Base-by-base conservation (phyloP, 192 early-diverging fungal species). In the Entophlyctis helioformis region DNA sequence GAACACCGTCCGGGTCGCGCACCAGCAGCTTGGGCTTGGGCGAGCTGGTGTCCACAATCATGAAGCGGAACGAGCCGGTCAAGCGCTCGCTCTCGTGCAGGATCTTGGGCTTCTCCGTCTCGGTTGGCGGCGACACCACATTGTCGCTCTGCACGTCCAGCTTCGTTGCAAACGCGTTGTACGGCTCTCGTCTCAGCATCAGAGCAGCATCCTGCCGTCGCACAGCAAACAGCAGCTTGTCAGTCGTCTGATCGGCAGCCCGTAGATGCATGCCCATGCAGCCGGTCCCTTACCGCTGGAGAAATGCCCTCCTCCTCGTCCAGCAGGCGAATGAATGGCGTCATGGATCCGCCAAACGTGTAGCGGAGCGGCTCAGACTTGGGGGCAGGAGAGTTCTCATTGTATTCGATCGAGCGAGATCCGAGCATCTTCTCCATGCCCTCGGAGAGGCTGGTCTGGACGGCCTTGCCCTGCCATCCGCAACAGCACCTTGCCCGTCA, bases 351-450 rank as follows among this genome's bases (percentile, higher is more conserved):
- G 12, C 46, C 62, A 7, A 72, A 48, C 33, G 54, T 44, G 19
- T 45, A 39, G 13, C 62, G 47, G n/a, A 71, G 35, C 23, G 53
- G 49, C 43, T 71, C 69, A 7, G 42, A 22, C 28, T 41, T 32
- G 6, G 12, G 9, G 8, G 10, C 2, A 10, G 25, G 20, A 4
- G 20, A 32, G 27, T 52, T 21, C 19, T 36, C 32, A 3, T 43
- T 56, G 13, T 15, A 20, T 28, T 21, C 22, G 26, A 42, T 3
- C 23, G 52, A 33, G 29, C 50, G 27, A 20, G 82, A 75, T 1
- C 78, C 75, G 57, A 96, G 63, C 55, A 90, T 66, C 42, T 68
- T 63, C 52, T 96, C 92, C 90, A 96, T 96, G 39, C 81, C 79
- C 32, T 67, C 58, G 2, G 74, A 72, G 41, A 91, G 70, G 23